A percentile compares a stretch with the other conserved stretches of the same genome.
phyloP scores from a whole-genome alignment of 2,329 filamentous ascomycete genomes.

The Colletotrichum camelliae region DNA sequence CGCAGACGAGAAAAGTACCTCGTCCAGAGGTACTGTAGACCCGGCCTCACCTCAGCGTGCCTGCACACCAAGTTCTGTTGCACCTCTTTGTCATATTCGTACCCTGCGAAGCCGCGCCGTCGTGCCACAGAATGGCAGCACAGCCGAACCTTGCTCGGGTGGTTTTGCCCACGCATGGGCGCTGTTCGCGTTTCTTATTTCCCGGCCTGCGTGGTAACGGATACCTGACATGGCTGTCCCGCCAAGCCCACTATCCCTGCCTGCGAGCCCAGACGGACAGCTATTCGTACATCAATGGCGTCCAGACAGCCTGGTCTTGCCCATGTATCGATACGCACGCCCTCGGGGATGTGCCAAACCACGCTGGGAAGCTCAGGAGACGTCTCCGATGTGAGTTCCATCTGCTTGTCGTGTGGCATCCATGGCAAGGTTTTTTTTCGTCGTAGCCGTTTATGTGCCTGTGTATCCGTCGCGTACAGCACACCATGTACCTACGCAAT shows the following conservation, averaged over 20 bases:
- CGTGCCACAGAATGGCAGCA: not conserved
- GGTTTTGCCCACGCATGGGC: conserved; percentile 19
- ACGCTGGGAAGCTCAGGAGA: conserved; percentile 8
- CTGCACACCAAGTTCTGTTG: not conserved
- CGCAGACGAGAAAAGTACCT: not conserved
- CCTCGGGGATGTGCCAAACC: conserved; percentile 10
- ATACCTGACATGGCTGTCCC: conserved; percentile 2
- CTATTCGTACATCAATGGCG: not conserved
- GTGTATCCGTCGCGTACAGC: not conserved
- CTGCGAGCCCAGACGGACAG: not conserved
- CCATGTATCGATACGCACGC: conserved; percentile 9
- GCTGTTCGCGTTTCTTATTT: conserved; percentile 17
- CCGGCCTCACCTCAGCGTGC: not conserved
- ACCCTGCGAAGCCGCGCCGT: not conserved
- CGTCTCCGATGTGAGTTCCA: conserved; percentile 15
- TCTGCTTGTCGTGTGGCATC: conserved; percentile 10
- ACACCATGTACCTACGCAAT: not conserved
- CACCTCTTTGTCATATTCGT: not conserved
- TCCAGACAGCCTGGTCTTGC: not conserved
- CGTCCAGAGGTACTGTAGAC: not conserved
- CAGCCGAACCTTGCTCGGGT: conserved; percentile 7
- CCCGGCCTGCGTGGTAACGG: conserved; percentile 13
- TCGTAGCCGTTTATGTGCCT: not conserved
- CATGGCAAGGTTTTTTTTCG: not conserved
- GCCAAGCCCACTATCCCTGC: not conserved